Percentiles rank a stretch among this genome's conserved stretches.
Evolutionary conservation across 208 protist genomes (phyloP).

Genomic region (Borovskyia barvae): DNA sequence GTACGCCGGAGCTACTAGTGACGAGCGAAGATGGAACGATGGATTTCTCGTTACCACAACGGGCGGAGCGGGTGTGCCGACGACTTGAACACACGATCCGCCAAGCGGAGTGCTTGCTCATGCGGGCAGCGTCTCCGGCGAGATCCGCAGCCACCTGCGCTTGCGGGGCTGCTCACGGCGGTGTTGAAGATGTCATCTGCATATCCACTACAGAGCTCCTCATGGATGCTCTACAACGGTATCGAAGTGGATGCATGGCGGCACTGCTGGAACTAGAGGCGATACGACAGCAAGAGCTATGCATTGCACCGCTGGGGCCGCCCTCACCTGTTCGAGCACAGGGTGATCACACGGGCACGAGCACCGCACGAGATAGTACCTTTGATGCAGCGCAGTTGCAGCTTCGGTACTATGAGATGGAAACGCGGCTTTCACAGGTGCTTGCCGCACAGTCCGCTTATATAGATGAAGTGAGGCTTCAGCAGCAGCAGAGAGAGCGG

Average conservation of each 20-base stretch:
- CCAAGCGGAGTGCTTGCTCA: slow-evolving; percentile 18
- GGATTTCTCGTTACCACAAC: neutral
- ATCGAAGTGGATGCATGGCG: slow-evolving; percentile 21
- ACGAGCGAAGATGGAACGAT: no score
- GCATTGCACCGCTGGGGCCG: no score
- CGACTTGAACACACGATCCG: slow-evolving; percentile 14
- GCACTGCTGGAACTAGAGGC: slow-evolving; percentile 17
- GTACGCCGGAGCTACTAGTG: no score
- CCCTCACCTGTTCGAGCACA: neutral
- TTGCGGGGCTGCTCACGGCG: no score
- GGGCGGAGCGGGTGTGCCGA: neutral
- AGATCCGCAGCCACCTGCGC: neutral
- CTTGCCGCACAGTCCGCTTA: slow-evolving; percentile 11
- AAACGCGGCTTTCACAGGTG: slow-evolving; percentile 1
- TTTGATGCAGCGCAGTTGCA: slow-evolving; percentile 4
- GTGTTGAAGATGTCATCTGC: no score
- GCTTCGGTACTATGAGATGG: neutral
- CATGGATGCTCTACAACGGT: slow-evolving; percentile 20
- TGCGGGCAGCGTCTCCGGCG: neutral
- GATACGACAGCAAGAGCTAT: neutral
- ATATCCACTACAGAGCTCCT: slow-evolving; percentile 1
- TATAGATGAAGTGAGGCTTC: slow-evolving; percentile 2
- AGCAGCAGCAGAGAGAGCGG: slow-evolving; percentile 13
- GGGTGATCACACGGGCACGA: neutral
- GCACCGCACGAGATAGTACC: neutral